A percentile compares a stretch with the other conserved stretches of the same genome.
These are phyloP conservation scores for Kregervanrija fluxuum DNA, from an alignment of 805 yeast species.

Conservation along the genomic window DNA sequence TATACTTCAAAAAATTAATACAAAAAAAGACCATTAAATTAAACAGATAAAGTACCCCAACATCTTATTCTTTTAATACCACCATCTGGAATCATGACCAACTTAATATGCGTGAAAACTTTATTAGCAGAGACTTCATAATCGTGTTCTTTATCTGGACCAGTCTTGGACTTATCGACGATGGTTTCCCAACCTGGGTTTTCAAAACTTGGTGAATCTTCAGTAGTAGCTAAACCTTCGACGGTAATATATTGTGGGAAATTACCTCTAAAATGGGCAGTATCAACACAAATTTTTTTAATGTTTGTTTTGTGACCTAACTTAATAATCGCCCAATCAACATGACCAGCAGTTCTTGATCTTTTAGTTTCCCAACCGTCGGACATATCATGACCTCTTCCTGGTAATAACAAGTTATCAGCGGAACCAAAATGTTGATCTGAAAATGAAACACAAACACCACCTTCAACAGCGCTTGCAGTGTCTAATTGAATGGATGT, in stretches of 20 bases:
- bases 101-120: constrained; percentile 59
- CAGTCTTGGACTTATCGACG: constrained; percentile 64
- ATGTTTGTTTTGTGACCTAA: constrained; percentile 63
- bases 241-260: constrained; percentile 76
- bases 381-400: constrained; percentile 93
- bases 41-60: constrained; percentile 42
- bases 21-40: background rate
- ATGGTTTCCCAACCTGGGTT: constrained; percentile 52
- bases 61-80: constrained; percentile 91
- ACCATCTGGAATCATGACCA: constrained; percentile 92
- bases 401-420: constrained; percentile 83
- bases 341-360: constrained; percentile 76
- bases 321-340: constrained; percentile 84
- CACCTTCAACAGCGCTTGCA: constrained; percentile 82
- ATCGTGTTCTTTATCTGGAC: constrained; percentile 77
- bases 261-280: constrained; percentile 92
- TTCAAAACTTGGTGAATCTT: constrained; percentile 33
- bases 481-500: constrained; percentile 48
- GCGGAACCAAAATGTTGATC: constrained; percentile 95
- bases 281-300: constrained; percentile 64
- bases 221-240: constrained; percentile 44
- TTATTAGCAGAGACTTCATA: constrained; percentile 31
- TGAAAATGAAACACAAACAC: constrained; percentile 73
- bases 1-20: too few species aligned
- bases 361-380: constrained; percentile 98